Evolutionary conservation across 139 green algal genomes (phyloP).

Genomic region (Picochlorum sp.): DNA sequence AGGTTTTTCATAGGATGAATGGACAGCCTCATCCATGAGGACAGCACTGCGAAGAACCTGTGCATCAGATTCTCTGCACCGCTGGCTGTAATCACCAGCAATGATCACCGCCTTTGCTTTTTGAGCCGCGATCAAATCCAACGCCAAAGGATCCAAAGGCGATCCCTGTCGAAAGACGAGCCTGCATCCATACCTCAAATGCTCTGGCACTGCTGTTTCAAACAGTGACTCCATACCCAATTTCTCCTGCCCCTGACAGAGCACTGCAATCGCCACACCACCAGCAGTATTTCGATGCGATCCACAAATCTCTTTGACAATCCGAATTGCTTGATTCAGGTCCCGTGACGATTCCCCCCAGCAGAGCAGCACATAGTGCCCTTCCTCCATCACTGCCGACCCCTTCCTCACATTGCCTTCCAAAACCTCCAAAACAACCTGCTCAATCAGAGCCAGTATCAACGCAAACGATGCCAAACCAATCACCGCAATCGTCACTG

Average conservation of each 20-base stretch:
- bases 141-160: slow-evolving; percentile 17
- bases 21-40: slow-evolving; percentile 11
- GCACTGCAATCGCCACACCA: slow-evolving; percentile 18
- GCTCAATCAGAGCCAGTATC: slow-evolving; percentile 46
- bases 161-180: slow-evolving; percentile 50
- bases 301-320: slow-evolving; percentile 33
- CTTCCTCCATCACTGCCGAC: slow-evolving; percentile 30
- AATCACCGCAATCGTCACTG: slow-evolving; percentile 10
- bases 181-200: slow-evolving; percentile 23
- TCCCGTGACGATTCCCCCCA: slow-evolving; percentile 28
- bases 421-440: slow-evolving; percentile 28
- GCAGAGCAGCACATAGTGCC: slow-evolving; percentile 27
- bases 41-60: slow-evolving; percentile 8
- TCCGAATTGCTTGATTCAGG: slow-evolving; percentile 31
- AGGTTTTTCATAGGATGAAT: neutral
- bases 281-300: slow-evolving; percentile 22
- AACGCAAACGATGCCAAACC: slow-evolving; percentile 53
- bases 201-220: slow-evolving; percentile 8
- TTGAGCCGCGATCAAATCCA: slow-evolving; percentile 6
- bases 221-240: slow-evolving; percentile 49
- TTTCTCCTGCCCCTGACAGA: slow-evolving; percentile 39
- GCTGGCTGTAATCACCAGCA: slow-evolving; percentile 7
- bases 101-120: slow-evolving; percentile 16
- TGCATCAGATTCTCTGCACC: slow-evolving; percentile 6
- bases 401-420: slow-evolving; percentile 30